These are phyloP conservation scores for Lachnellula arida DNA, from an alignment of 2,329 filamentous ascomycete genomes.

Conservation along the genomic window DNA sequence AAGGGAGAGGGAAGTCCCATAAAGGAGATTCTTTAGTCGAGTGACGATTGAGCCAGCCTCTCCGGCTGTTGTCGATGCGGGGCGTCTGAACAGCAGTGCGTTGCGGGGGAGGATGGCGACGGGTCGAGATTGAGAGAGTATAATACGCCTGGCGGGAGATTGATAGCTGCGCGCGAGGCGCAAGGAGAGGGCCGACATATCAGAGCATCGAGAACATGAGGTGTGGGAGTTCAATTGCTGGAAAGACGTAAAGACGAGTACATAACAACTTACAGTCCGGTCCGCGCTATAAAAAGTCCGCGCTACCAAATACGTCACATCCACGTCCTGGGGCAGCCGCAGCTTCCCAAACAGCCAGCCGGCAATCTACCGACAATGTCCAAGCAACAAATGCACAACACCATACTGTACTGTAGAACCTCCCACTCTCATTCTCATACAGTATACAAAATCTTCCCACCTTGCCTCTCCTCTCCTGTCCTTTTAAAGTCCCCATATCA, in stretches of 20 bases:
- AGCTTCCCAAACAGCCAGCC: too few relatives aligned
- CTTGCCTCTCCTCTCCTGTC: too few relatives aligned
- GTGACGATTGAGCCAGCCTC: conserved; percentile 35
- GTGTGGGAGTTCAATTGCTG: conserved; percentile 1
- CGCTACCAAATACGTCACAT: too few relatives aligned
- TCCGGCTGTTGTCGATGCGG: conserved; percentile 22
- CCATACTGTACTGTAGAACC: too few relatives aligned
- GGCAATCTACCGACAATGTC: too few relatives aligned
- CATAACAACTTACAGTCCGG: too few relatives aligned
- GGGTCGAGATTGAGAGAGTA: conserved; percentile 14
- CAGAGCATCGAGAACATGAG: conserved; percentile 1
- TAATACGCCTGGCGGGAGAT: conserved; percentile 5
- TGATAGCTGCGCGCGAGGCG: conserved; percentile 14
- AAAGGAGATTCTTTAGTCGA: conserved; percentile 45
- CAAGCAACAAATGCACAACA: too few relatives aligned
- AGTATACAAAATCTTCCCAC: too few relatives aligned
- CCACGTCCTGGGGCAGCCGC: too few relatives aligned
- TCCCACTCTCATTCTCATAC: too few relatives aligned
- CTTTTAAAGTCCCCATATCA: too few relatives aligned
- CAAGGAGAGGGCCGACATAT: conserved; percentile 19
- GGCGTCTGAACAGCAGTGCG: conserved; percentile 7
- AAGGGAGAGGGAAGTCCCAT: conserved; percentile 50
- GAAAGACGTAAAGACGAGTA: background rate
- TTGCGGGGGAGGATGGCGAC: conserved; percentile 6
- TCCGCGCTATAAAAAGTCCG: too few relatives aligned